Conservation (phyloP, 345 rosid genomes). For the Luvunga scandens region DNA sequence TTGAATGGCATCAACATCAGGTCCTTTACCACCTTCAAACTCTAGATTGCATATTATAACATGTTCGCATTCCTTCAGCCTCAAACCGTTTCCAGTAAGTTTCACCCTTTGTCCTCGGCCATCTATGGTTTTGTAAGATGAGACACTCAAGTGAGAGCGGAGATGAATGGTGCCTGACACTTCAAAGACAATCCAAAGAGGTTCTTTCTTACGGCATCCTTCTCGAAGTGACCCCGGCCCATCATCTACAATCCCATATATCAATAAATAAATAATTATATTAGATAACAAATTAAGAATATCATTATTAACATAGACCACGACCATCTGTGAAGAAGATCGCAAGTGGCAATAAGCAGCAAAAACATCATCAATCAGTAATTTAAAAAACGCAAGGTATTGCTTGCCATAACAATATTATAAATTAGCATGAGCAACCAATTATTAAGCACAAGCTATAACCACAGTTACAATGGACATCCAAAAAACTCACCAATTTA, state of each 20-base stretch:
- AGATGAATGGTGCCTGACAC: conserved; percentile 79
- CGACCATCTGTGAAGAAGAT: neutral
- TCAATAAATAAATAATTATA: neutral
- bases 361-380: neutral
- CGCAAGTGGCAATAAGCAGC: neutral
- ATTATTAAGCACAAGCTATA: neutral
- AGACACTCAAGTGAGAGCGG: conserved; percentile 52
- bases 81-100: conserved; percentile 84
- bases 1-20: conserved; percentile 90
- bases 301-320: neutral
- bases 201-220: conserved; percentile 74
- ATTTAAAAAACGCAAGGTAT: neutral
- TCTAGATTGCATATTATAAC: conserved; percentile 82
- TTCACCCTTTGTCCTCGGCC: conserved; percentile 88
- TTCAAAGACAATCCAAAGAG: conserved; percentile 86
- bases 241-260: conserved; percentile 53
- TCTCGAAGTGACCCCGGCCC: conserved; percentile 88
- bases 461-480: neutral
- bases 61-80: conserved; percentile 84
- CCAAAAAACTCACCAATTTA: neutral
- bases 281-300: neutral
- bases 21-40: conserved; percentile 85
- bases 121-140: conserved; percentile 92
- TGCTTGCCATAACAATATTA: neutral
- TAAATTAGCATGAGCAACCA: neutral